Conservation (phyloP, 257 asterid genomes). For the Nicotiana obtusifolia region DNA sequence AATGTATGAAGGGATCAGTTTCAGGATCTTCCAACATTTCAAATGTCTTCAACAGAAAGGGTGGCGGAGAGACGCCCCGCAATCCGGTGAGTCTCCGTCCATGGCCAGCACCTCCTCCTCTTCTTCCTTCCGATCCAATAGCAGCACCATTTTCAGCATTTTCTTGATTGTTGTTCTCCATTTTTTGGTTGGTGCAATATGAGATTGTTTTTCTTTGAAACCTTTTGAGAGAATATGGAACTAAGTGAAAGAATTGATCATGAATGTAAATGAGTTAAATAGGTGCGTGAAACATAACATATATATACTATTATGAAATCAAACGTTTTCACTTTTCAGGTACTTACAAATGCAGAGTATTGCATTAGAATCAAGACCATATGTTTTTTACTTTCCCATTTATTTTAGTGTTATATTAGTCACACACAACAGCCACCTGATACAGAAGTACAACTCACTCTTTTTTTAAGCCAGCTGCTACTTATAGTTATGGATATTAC, state of each 20-base stretch:
- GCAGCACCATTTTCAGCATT: neutral
- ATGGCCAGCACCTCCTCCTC: neutral
- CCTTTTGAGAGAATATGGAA: neutral
- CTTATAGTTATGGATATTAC: no score
- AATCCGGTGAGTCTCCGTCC: neutral
- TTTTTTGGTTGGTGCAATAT: neutral
- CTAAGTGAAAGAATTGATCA: constrained; percentile 4
- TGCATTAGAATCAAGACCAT: neutral
- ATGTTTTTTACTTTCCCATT: neutral
- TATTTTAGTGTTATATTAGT: neutral
- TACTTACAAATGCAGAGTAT: neutral
- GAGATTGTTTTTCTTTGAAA: neutral
- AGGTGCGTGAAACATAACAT: neutral
- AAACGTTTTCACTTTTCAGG: neutral
- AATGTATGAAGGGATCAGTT: constrained; percentile 34
- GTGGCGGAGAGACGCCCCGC: constrained; percentile 23
- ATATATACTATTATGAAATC: neutral
- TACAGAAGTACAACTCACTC: neutral
- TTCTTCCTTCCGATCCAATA: no score
- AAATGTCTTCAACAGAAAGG: constrained; percentile 30
- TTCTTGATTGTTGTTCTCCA: neutral
- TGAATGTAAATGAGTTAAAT: neutral
- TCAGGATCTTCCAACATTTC: constrained; percentile 36
- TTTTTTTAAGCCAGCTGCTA: neutral
- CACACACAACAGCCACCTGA: neutral